These are phyloP conservation scores for Syzygium oleosum DNA, from an alignment of 345 rosid species.

Conservation along the genomic window DNA sequence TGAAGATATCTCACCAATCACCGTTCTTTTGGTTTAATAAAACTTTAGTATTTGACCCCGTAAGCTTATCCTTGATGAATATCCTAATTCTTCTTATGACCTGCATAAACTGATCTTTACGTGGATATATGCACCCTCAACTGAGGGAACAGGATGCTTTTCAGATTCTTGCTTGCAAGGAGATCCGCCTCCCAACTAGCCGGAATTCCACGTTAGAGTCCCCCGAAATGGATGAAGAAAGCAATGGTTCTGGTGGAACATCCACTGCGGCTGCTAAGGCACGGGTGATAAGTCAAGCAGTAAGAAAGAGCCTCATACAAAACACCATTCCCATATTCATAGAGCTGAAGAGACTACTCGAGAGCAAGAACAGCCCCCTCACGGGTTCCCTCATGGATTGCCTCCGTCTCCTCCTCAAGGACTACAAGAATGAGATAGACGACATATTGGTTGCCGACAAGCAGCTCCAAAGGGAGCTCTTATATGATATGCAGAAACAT, in stretches of 20 bases:
- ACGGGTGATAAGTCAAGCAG: slow-evolving; percentile 85
- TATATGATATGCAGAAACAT: slow-evolving; percentile 84
- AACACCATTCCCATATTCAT: slow-evolving; percentile 94
- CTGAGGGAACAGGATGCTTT: slow-evolving; percentile 65
- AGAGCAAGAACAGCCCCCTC: slow-evolving; percentile 88
- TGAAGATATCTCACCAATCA: neutral
- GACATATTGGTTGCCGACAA: slow-evolving; percentile 87
- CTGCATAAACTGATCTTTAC: neutral
- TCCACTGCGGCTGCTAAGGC: slow-evolving; percentile 58
- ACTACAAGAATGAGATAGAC: slow-evolving; percentile 89
- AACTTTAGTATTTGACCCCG: neutral
- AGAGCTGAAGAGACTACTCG: slow-evolving; percentile 81
- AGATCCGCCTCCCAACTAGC: slow-evolving; percentile 49
- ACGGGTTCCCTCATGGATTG: slow-evolving; percentile 93
- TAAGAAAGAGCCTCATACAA: slow-evolving; percentile 79
- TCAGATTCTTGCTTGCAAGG: slow-evolving; percentile 80
- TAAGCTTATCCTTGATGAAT: neutral
- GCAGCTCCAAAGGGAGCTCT: slow-evolving; percentile 92
- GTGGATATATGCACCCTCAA: neutral
- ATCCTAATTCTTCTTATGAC: neutral
- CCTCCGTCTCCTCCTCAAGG: slow-evolving; percentile 75
- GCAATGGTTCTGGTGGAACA: slow-evolving; percentile 27
- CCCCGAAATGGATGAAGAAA: slow-evolving; percentile 55
- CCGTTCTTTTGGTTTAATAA: neutral
- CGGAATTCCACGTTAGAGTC: slow-evolving; percentile 50